Evolutionary conservation across 1,284 basidiomycete genomes (phyloP).

Genomic region (Fomes fomentarius): DNA sequence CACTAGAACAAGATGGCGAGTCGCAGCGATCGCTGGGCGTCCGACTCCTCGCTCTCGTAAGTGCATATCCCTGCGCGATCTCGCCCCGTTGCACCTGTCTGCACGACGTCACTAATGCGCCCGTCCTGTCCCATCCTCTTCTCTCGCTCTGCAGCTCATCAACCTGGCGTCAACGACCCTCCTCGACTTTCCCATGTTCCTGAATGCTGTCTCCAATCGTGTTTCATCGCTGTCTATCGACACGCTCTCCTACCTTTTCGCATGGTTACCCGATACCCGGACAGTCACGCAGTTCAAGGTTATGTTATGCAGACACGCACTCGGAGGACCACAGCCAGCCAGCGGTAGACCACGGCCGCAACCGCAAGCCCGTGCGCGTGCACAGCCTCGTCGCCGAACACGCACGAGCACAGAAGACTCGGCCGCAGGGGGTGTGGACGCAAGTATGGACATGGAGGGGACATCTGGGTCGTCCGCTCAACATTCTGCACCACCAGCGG

Average conservation of each 20-base stretch:
- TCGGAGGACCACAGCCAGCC: slow-evolving; percentile 12
- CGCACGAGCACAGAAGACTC: slow-evolving; percentile 14
- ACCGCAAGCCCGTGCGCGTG: slow-evolving; percentile 35
- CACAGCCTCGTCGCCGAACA: slow-evolving; percentile 22
- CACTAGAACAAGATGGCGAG: slow-evolving; percentile 49
- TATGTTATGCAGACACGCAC: slow-evolving; percentile 46
- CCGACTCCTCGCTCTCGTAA: slow-evolving; percentile 55
- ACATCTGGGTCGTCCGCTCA: slow-evolving; percentile 1
- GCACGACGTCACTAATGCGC: not conserved
- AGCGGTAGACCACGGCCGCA: slow-evolving; percentile 36
- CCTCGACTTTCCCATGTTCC: slow-evolving; percentile 53
- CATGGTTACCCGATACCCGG: slow-evolving; percentile 43
- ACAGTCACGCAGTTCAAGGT: slow-evolving; percentile 51
- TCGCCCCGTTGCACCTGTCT: not conserved
- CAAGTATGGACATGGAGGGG: not conserved
- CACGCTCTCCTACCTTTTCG: slow-evolving; percentile 42
- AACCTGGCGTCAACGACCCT: slow-evolving; percentile 52
- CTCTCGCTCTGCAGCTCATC: slow-evolving; percentile 46
- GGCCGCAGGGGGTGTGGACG: not conserved
- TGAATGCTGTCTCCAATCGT: slow-evolving; percentile 49
- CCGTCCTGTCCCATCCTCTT: not conserved
- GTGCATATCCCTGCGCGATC: slow-evolving; percentile 21
- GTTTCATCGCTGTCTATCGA: slow-evolving; percentile 42
- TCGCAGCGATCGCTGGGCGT: slow-evolving; percentile 44
- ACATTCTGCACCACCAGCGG: not conserved